Evolutionary conservation across 2,329 filamentous ascomycete genomes (phyloP).

Genomic region (Trichoderma afroharzianum): DNA sequence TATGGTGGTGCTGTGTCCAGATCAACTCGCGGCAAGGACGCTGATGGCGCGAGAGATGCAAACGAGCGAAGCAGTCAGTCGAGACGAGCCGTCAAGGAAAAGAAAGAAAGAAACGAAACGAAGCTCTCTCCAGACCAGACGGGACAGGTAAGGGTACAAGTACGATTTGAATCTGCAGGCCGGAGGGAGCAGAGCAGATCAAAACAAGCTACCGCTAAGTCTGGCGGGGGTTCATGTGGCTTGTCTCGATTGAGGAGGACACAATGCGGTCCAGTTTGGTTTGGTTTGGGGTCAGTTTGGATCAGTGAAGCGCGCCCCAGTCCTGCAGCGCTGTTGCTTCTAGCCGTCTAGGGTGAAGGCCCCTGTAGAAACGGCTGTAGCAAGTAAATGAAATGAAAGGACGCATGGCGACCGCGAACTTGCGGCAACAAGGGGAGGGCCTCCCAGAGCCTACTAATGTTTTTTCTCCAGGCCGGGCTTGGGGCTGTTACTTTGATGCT

Average conservation of each 20-base stretch:
- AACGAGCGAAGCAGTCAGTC: constrained; percentile 3
- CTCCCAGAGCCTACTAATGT: background rate
- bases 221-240: background rate
- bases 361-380: constrained; percentile 13
- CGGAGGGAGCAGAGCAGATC: constrained; percentile 3
- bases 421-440: constrained; percentile 9
- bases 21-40: background rate
- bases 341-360: background rate
- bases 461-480: background rate
- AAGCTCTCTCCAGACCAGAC: background rate
- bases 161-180: background rate
- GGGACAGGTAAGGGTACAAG: constrained; percentile 12
- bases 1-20: background rate
- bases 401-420: constrained; percentile 2
- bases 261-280: background rate
- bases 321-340: background rate
- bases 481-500: background rate
- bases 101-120: background rate
- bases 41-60: background rate
- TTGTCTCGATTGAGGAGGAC: constrained; percentile 8
- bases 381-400: constrained; percentile 17
- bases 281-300: background rate
- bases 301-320: constrained; percentile 13
- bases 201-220: constrained; percentile 11
- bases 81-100: background rate